Conservation (phyloP, 257 asterid genomes). For the Mentha longifolia region DNA sequence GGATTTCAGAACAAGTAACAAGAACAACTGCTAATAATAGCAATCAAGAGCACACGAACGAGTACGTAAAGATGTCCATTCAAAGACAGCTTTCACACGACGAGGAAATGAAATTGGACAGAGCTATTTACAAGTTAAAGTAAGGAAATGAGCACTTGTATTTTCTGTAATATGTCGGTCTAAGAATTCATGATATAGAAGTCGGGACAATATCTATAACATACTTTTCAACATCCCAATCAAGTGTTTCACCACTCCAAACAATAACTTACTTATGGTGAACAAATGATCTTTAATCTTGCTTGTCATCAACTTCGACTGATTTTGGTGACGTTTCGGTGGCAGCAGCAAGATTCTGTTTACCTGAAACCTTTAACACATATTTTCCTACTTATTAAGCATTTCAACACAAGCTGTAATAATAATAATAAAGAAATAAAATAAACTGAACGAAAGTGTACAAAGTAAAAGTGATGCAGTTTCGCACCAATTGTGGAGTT, state of each 20-base stretch:
- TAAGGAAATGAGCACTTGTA: neutral
- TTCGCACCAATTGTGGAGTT: slow-evolving; percentile 20
- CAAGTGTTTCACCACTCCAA: slow-evolving; percentile 26
- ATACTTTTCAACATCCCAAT: slow-evolving; percentile 25
- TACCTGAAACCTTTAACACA: slow-evolving; percentile 53
- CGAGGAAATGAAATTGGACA: slow-evolving; percentile 19
- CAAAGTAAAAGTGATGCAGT: neutral
- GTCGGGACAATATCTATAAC: slow-evolving; percentile 15
- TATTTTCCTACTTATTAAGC: slow-evolving; percentile 17
- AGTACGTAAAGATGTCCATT: neutral
- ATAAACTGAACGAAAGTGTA: neutral
- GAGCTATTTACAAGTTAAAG: slow-evolving; percentile 14
- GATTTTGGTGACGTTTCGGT: slow-evolving; percentile 44
- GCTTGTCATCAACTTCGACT: slow-evolving; percentile 50
- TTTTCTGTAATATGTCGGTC: slow-evolving; percentile 5
- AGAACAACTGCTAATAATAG: neutral
- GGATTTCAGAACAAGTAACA: neutral
- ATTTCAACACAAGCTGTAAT: neutral
- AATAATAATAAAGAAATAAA: no score
- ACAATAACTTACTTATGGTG: slow-evolving; percentile 12
- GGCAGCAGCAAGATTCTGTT: slow-evolving; percentile 35
- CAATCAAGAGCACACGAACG: neutral
- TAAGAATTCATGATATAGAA: slow-evolving; percentile 18
- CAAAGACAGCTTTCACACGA: neutral
- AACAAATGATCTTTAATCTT: slow-evolving; percentile 43